These are phyloP conservation scores for Yarrowia divulgata DNA, from an alignment of 805 yeast species.

Conservation along the genomic window DNA sequence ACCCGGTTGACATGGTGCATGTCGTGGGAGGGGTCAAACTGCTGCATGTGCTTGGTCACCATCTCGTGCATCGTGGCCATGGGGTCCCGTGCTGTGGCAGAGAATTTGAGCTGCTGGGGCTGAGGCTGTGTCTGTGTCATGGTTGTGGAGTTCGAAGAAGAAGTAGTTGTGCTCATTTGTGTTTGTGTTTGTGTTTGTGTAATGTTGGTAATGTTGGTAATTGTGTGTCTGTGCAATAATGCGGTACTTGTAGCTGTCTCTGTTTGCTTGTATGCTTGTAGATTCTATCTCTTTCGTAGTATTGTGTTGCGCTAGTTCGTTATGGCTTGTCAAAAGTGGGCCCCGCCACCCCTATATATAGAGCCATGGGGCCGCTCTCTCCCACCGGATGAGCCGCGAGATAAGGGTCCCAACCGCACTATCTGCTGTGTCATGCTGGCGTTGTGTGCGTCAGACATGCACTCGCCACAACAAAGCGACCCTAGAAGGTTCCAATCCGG, in stretches of 20 bases:
- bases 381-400: slow-evolving; percentile 37
- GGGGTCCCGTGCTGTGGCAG: slow-evolving; percentile 29
- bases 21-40: slow-evolving; percentile 50
- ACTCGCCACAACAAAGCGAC: slow-evolving; percentile 31
- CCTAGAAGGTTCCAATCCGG: slow-evolving; percentile 38
- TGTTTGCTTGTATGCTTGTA: slow-evolving; percentile 15
- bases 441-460: slow-evolving; percentile 19
- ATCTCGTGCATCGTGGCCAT: slow-evolving; percentile 23
- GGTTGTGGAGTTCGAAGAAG: slow-evolving; percentile 9
- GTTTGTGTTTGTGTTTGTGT: slow-evolving; percentile 25
- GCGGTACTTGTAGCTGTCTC: neutral
- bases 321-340: neutral
- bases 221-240: neutral
- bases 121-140: slow-evolving; percentile 35
- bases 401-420: slow-evolving; percentile 30
- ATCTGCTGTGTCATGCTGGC: slow-evolving; percentile 37
- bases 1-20: slow-evolving; percentile 49
- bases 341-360: slow-evolving; percentile 9
- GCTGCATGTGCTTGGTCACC: slow-evolving; percentile 44
- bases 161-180: slow-evolving; percentile 39
- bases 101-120: slow-evolving; percentile 31
- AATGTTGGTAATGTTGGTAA: neutral
- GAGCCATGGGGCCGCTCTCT: slow-evolving; percentile 1
- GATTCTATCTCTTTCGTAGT: slow-evolving; percentile 13
- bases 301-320: slow-evolving; percentile 35